These are phyloP conservation scores for Seiridium cupressi DNA, from an alignment of 2,329 filamentous ascomycete genomes.

Conservation along the genomic window DNA sequence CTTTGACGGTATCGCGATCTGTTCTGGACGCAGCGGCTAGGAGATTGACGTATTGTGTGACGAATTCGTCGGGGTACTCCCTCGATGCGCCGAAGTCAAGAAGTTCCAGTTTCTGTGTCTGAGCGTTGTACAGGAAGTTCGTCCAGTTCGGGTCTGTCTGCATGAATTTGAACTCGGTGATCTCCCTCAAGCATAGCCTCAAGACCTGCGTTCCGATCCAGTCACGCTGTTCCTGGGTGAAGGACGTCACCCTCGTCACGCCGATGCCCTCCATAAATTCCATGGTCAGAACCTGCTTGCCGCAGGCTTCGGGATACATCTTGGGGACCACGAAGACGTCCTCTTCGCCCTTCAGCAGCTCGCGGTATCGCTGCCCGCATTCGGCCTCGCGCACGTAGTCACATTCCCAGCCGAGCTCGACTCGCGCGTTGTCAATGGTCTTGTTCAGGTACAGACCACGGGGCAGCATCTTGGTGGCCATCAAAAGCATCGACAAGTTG, in stretches of 20 bases:
- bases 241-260: conserved; percentile 74
- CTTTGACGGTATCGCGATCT: conserved; percentile 62
- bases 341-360: conserved; percentile 72
- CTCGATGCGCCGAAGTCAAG: conserved; percentile 94
- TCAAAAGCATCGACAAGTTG: conserved; percentile 87
- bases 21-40: conserved; percentile 75
- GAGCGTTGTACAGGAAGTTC: conserved; percentile 88
- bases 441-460: conserved; percentile 94
- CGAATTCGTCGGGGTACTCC: conserved; percentile 79
- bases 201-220: conserved; percentile 96
- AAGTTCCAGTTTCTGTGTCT: conserved; percentile 73
- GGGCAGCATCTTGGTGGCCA: conserved; percentile 84
- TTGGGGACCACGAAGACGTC: conserved; percentile 77
- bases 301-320: conserved; percentile 76
- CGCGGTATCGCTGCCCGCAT: conserved; percentile 72
- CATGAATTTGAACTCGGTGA: conserved; percentile 95
- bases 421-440: conserved; percentile 92
- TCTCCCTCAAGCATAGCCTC: conserved; percentile 87
- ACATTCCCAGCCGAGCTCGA: conserved; percentile 94
- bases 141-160: conserved; percentile 99
- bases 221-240: conserved; percentile 82
- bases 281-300: conserved; percentile 87
- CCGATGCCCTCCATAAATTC: conserved; percentile 84
- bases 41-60: conserved; percentile 75
- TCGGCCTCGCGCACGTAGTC: conserved; percentile 89